Percentiles rank a stretch among this genome's conserved stretches.
Conservation (phyloP, 768 basidiomycete species). For the Suillus spraguei region DNA sequence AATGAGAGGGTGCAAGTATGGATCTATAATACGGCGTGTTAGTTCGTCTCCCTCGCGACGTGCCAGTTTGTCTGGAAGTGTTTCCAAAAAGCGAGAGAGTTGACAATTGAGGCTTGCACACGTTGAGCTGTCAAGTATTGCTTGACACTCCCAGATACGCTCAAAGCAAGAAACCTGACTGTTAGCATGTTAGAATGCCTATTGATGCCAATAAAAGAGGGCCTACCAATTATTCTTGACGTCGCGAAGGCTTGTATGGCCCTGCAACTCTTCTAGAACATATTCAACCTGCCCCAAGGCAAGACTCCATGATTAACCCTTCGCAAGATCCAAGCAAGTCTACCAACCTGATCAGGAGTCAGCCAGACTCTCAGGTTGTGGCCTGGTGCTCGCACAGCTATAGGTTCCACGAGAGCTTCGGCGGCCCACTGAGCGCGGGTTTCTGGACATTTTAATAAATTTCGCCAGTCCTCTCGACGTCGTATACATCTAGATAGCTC, state of each 20-base stretch:
- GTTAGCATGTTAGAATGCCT: not conserved
- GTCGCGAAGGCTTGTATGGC: slow-evolving; percentile 47
- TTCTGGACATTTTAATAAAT: slow-evolving; percentile 26
- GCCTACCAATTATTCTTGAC: slow-evolving; percentile 40
- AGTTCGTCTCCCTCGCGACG: slow-evolving; percentile 20
- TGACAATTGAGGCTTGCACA: slow-evolving; percentile 22
- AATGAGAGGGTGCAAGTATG: slow-evolving; percentile 40
- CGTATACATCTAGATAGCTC: slow-evolving; percentile 48
- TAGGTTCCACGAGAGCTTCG: slow-evolving; percentile 29
- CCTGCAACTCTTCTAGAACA: slow-evolving; percentile 50
- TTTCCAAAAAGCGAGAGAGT: slow-evolving; percentile 26
- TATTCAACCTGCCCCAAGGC: slow-evolving; percentile 40
- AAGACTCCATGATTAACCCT: not conserved
- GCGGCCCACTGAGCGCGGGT: slow-evolving; percentile 36
- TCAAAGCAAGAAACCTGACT: slow-evolving; percentile 61
- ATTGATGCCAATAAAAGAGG: not conserved
- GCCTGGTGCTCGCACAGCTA: slow-evolving; percentile 41
- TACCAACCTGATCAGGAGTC: slow-evolving; percentile 42
- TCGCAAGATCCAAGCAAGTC: not conserved
- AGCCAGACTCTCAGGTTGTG: slow-evolving; percentile 34
- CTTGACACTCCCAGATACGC: slow-evolving; percentile 51
- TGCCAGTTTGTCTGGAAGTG: slow-evolving; percentile 9
- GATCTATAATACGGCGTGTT: slow-evolving; percentile 41
- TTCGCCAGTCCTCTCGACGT: slow-evolving; percentile 43
- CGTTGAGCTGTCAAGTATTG: slow-evolving; percentile 22